phyloP scores from a whole-genome alignment of 371 early-diverging fungal species.

The Apophysomyces elegans region DNA sequence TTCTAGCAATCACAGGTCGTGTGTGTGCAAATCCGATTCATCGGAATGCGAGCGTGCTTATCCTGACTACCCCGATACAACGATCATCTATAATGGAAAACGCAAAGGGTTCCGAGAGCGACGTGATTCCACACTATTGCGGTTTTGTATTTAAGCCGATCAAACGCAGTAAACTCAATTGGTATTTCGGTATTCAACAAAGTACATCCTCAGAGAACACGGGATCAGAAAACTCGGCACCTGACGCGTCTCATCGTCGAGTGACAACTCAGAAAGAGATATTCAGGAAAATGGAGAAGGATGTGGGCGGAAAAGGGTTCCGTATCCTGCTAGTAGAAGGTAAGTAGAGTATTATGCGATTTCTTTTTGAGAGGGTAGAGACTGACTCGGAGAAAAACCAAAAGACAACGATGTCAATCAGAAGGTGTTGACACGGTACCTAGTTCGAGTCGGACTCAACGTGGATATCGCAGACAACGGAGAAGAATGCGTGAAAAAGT shows the following conservation, averaged over 20 bases:
- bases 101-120: constrained; percentile 36
- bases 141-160: constrained; percentile 68
- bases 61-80: constrained; percentile 66
- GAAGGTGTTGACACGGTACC: constrained; percentile 59
- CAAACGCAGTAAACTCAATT: constrained; percentile 56
- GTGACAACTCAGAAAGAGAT: constrained; percentile 60
- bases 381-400: background rate
- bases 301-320: constrained; percentile 57
- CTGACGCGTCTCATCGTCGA: constrained; percentile 50
- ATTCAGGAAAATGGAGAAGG: constrained; percentile 57
- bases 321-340: constrained; percentile 59
- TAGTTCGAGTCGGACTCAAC: constrained; percentile 53
- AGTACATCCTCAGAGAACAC: constrained; percentile 17
- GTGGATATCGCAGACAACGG: constrained; percentile 63
- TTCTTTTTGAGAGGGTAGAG: background rate
- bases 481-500: constrained; percentile 55
- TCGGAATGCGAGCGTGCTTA: constrained; percentile 47
- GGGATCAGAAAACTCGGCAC: constrained; percentile 23
- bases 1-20: constrained; percentile 46
- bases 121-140: constrained; percentile 44
- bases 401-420: constrained; percentile 66
- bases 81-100: constrained; percentile 58
- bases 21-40: constrained; percentile 46
- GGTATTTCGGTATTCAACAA: constrained; percentile 55
- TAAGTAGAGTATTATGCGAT: constrained; percentile 17